Conservation (phyloP, 306 rosid species). For the Cicer chorassanicum region DNA sequence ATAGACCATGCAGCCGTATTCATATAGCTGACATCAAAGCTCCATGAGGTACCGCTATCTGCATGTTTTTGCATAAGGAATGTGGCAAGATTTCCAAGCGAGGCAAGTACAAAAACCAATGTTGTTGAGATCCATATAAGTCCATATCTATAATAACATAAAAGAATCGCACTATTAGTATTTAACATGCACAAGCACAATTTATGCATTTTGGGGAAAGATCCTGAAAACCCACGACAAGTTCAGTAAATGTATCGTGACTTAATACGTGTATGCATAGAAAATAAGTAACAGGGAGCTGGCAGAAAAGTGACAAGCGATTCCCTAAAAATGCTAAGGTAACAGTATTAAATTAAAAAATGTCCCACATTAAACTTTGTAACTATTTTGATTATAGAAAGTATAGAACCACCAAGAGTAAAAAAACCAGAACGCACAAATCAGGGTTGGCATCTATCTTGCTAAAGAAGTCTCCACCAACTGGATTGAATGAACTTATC, state of each 20-base stretch:
- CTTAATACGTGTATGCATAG: conserved; percentile 5
- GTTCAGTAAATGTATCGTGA: conserved; percentile 25
- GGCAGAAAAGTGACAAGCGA: background rate
- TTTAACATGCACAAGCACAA: conserved; percentile 34
- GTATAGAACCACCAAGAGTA: conserved; percentile 28
- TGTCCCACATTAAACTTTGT: conserved; percentile 1
- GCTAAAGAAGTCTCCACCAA: conserved; percentile 80
- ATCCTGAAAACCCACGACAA: background rate
- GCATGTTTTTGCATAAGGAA: conserved; percentile 73
- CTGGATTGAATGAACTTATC: conserved; percentile 81
- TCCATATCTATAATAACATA: conserved; percentile 68
- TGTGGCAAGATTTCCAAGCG: conserved; percentile 96
- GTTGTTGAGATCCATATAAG: conserved; percentile 95
- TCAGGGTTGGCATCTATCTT: conserved; percentile 98
- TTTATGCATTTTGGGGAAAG: conserved; percentile 36
- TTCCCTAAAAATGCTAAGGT: conserved; percentile 9
- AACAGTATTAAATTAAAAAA: conserved; percentile 21
- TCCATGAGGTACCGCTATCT: conserved; percentile 67
- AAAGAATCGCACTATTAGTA: conserved; percentile 38
- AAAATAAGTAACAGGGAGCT: background rate
- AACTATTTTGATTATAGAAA: conserved; percentile 9
- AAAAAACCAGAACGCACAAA: conserved; percentile 65
- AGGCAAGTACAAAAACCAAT: conserved; percentile 81
- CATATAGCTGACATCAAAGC: conserved; percentile 80
- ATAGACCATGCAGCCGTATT: conserved; percentile 78